Base-by-base conservation (phyloP, 1,139 yeast genomes). In the Hyphopichia fennica region DNA sequence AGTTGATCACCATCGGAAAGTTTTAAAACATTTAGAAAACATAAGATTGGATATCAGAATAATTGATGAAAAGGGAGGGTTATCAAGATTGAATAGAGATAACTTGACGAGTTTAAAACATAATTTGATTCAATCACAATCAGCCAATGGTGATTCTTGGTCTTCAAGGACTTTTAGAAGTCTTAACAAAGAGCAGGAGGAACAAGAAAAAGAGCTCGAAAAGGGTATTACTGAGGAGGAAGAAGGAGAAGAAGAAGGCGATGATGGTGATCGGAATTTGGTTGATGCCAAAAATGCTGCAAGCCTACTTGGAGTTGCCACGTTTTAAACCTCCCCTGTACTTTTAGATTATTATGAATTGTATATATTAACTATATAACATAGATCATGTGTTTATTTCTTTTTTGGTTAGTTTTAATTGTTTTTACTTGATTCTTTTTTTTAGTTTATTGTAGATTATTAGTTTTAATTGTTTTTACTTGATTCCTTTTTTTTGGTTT, bases 281-380 rank as follows among this genome's bases (percentile, higher is more conserved):
- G 79, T 88, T 5, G 93, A 88, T 64, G 95, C 96, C 1, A 81
- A 80, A 50, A 83, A 82, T 56, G 97, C 96, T 1, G 97, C 96
- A 1, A 71, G 80, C 38, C 57, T 90, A 35, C 69, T 90, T 34
- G 95, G 96, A 1, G 83, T 83, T 2, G 83, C 93, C 2, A 82
- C 88, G 1, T 88, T 87, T 55, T 84, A 63, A 48, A 9, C n/a
- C n/a, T n/a, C n/a, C n/a, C n/a, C n/a, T n/a, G n/a, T n/a, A n/a
- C n/a, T n/a, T 10, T 14, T 20, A 6, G 6, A 17, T 14, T 11
- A 8, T 23, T 23, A 8, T 11, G 11, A 8, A 8, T 23, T 23
- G 27, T 8, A 7, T 8, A 8, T 23, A 7, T 23, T 23, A n/a
- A n/a, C n/a, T n/a, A n/a, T n/a, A n/a, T n/a, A n/a, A n/a, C n/a